phyloP scores from a whole-genome alignment of 371 early-diverging fungal genomes.

The Mortierella sp. region DNA sequence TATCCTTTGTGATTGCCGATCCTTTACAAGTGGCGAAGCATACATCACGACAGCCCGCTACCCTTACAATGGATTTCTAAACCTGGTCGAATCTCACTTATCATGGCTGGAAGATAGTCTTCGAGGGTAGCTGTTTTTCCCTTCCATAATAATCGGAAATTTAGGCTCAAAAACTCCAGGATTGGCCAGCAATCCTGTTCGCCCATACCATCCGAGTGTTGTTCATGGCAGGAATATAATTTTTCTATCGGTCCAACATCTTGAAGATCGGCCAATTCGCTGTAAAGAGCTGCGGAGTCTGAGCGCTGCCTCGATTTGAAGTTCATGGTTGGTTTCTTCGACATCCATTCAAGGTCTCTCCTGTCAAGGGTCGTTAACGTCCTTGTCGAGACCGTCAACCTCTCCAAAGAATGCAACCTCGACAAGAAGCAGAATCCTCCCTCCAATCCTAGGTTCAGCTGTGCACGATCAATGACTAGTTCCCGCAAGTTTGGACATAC shows the following conservation, averaged over 20 bases:
- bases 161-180: conserved; percentile 17
- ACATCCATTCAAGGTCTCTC: conserved; percentile 31
- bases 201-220: not conserved
- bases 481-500: conserved; percentile 22
- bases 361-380: conserved; percentile 1
- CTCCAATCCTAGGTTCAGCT: conserved; percentile 6
- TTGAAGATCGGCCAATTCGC: conserved; percentile 11
- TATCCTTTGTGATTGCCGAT: not conserved
- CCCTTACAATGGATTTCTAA: conserved; percentile 3
- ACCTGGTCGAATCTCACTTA: conserved; percentile 9
- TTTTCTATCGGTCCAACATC: conserved; percentile 12
- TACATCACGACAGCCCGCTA: not conserved
- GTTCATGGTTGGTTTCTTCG: not conserved
- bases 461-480: not conserved
- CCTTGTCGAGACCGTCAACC: conserved; percentile 12
- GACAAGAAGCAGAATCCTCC: conserved; percentile 19
- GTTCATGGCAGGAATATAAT: conserved; percentile 2
- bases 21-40: no score
- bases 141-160: not conserved
- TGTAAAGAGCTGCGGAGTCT: not conserved
- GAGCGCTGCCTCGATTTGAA: not conserved
- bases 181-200: conserved; percentile 13
- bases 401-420: conserved; percentile 9
- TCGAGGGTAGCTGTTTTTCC: not conserved
- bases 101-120: conserved; percentile 8